phyloP scores from a whole-genome alignment of 2,329 filamentous ascomycete species.

The Penicillium aurantiogriseum region DNA sequence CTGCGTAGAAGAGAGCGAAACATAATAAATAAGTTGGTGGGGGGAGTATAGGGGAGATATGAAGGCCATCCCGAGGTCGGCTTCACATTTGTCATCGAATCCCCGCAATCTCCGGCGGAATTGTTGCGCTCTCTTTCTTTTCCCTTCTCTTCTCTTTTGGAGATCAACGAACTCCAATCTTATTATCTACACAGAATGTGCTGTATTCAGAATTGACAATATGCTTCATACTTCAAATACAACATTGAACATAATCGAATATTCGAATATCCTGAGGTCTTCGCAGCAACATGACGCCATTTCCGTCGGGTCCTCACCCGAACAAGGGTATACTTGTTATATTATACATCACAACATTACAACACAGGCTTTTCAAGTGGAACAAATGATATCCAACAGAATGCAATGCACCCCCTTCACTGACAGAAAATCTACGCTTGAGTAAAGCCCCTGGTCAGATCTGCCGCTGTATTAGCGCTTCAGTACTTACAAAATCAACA shows the following conservation, averaged over 20 bases:
- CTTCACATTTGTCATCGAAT: constrained; percentile 10
- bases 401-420: not conserved
- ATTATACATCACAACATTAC: not conserved
- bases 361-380: not conserved
- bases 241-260: not conserved
- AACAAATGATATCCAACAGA: not conserved
- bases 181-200: too few species aligned
- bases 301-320: not conserved
- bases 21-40: constrained; percentile 11
- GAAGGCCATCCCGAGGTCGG: not conserved
- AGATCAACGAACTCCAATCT: not conserved
- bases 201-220: too few species aligned
- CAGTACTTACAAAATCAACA: not conserved
- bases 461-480: not conserved
- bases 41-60: not conserved
- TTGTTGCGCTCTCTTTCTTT: not conserved
- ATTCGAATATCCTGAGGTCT: not conserved
- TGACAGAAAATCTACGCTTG: not conserved
- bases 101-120: constrained; percentile 6
- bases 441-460: not conserved
- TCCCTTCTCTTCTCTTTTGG: not conserved
- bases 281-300: constrained; percentile 3
- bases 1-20: constrained; percentile 13
- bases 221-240: not conserved
- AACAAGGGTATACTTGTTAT: not conserved